A percentile compares a stretch with the other conserved stretches of the same genome.
These are phyloP conservation scores for Astrothelium macrocarpum DNA, from an alignment of 495 filamentous ascomycete species.

Conservation along the genomic window DNA sequence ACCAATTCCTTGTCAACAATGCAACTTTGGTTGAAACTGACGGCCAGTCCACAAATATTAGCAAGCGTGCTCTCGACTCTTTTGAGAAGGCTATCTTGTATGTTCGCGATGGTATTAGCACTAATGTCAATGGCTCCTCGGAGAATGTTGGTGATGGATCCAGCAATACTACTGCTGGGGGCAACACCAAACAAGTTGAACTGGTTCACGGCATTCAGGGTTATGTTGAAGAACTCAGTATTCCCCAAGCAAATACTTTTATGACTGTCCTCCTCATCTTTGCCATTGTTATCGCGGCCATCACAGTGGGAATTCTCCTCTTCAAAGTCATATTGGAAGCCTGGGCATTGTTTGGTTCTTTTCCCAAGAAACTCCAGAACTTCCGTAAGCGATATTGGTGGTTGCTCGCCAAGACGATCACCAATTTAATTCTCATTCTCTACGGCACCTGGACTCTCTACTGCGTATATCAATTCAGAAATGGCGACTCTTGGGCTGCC, in stretches of 20 bases:
- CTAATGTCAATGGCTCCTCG: slow-evolving; percentile 41
- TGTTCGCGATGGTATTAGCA: slow-evolving; percentile 42
- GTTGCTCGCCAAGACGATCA: slow-evolving; percentile 76
- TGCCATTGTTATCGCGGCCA: slow-evolving; percentile 72
- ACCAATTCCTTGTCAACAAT: slow-evolving; percentile 57
- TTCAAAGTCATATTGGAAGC: slow-evolving; percentile 86
- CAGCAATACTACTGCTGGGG: slow-evolving; percentile 17
- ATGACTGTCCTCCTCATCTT: slow-evolving; percentile 91
- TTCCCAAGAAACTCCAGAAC: slow-evolving; percentile 66
- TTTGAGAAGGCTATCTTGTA: slow-evolving; percentile 29
- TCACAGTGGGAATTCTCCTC: slow-evolving; percentile 78
- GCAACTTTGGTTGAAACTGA: slow-evolving; percentile 54
- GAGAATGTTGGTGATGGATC: slow-evolving; percentile 16
- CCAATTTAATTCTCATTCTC: slow-evolving; percentile 79
- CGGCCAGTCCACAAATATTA: slow-evolving; percentile 33
- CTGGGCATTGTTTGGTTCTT: slow-evolving; percentile 83
- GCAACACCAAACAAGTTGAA: slow-evolving; percentile 36
- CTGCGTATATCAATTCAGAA: slow-evolving; percentile 88
- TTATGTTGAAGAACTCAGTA: slow-evolving; percentile 64
- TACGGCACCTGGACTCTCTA: slow-evolving; percentile 96
- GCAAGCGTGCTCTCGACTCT: slow-evolving; percentile 46
- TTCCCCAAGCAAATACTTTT: slow-evolving; percentile 86
- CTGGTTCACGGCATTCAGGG: slow-evolving; percentile 60
- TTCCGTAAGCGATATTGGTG: slow-evolving; percentile 98
- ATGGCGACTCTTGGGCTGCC: slow-evolving; percentile 92